These are phyloP conservation scores for Calonectria multiphialidica DNA, from an alignment of 2,329 filamentous ascomycete genomes.

Conservation along the genomic window DNA sequence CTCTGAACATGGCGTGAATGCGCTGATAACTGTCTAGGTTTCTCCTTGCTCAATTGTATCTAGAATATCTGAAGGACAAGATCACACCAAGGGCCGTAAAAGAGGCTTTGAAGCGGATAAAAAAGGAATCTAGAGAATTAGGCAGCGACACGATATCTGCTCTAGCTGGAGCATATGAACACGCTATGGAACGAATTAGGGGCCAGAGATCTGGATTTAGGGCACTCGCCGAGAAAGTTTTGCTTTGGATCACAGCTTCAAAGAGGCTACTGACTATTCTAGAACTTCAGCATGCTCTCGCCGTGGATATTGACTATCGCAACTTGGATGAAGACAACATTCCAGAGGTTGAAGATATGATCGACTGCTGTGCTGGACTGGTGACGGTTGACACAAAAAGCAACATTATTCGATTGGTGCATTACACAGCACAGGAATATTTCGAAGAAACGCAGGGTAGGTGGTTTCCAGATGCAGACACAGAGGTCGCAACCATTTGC, in stretches of 20 bases:
- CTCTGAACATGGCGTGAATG: not conserved
- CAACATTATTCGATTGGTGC: not conserved
- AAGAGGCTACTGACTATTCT: not conserved
- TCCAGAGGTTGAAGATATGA: not conserved
- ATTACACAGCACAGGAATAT: not conserved
- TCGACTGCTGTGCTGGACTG: not conserved
- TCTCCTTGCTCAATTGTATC: constrained; percentile 29
- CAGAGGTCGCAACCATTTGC: not conserved
- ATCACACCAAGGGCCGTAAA: constrained; percentile 25
- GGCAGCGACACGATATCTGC: not conserved
- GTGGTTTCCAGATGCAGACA: not conserved
- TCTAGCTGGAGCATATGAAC: not conserved
- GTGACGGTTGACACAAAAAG: not conserved
- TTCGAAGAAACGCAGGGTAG: not conserved
- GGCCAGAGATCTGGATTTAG: constrained; percentile 42
- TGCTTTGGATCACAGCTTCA: not conserved
- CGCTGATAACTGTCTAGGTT: constrained; percentile 17
- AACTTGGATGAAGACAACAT: not conserved
- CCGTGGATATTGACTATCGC: not conserved
- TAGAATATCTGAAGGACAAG: constrained; percentile 29
- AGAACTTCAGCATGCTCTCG: not conserved
- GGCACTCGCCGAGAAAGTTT: not conserved
- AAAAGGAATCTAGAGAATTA: not conserved
- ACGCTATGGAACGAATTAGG: constrained; percentile 49
- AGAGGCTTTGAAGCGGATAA: constrained; percentile 36